Percentiles rank a stretch among this genome's conserved stretches.
These are phyloP conservation scores for Aspergillus candidus DNA, from an alignment of 2,329 filamentous ascomycete genomes.

Conservation along the genomic window DNA sequence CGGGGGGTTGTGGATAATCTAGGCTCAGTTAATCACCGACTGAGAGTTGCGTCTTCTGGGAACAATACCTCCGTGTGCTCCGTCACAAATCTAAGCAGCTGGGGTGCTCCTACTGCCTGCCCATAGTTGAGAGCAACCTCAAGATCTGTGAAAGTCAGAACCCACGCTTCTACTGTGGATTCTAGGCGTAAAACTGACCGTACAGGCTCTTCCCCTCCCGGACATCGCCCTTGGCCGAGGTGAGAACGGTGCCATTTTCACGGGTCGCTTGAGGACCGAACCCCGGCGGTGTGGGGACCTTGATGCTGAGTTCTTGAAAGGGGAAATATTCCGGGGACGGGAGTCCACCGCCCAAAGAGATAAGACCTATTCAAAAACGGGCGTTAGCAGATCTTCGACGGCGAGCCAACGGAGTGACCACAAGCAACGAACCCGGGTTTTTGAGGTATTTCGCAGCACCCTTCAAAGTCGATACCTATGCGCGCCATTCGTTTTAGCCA, in stretches of 20 bases:
- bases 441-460: constrained; percentile 71
- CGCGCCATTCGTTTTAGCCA: constrained; percentile 6
- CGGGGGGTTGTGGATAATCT: constrained; percentile 73
- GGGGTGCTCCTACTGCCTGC: constrained; percentile 76
- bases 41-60: neutral
- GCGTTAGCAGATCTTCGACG: constrained; percentile 2
- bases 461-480: constrained; percentile 68
- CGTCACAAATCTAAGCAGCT: constrained; percentile 82
- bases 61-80: constrained; percentile 73
- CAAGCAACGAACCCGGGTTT: constrained; percentile 52
- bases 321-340: constrained; percentile 89
- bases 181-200: constrained; percentile 23
- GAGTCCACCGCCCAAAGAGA: constrained; percentile 87
- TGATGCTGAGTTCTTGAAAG: constrained; percentile 70
- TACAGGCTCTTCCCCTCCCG: constrained; percentile 54
- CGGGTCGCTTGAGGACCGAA: constrained; percentile 65
- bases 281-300: constrained; percentile 61
- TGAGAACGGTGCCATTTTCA: constrained; percentile 55
- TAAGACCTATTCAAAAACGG: constrained; percentile 50
- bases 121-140: constrained; percentile 90
- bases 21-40: constrained; percentile 8
- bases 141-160: constrained; percentile 54
- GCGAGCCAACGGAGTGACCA: neutral
- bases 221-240: constrained; percentile 78
- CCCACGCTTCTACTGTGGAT: neutral